Evolutionary conservation across 2,329 filamentous ascomycete species (phyloP).

Genomic region (Aspergillus ibericus): DNA sequence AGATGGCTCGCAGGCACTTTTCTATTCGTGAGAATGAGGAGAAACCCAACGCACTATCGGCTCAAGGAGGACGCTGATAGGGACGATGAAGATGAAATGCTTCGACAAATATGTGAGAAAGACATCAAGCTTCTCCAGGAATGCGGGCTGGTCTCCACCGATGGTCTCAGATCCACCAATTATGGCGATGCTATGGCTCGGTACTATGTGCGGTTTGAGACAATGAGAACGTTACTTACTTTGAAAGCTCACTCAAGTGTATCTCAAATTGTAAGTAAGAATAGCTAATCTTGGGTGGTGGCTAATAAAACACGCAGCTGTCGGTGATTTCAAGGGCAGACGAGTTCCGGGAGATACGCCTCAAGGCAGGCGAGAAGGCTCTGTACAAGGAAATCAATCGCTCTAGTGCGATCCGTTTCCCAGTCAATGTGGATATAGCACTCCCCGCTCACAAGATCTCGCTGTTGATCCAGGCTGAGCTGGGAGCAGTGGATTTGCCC

Average conservation of each 20-base stretch:
- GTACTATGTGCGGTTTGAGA: constrained; percentile 77
- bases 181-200: constrained; percentile 79
- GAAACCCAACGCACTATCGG: constrained; percentile 71
- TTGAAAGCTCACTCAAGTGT: constrained; percentile 62
- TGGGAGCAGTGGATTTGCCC: constrained; percentile 66
- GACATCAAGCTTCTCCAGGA: constrained; percentile 67
- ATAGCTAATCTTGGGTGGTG: neutral
- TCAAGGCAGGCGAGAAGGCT: constrained; percentile 68
- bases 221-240: constrained; percentile 69
- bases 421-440: constrained; percentile 67
- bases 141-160: constrained; percentile 55
- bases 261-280: constrained; percentile 62
- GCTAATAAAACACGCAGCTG: constrained; percentile 52
- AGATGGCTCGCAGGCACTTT: constrained; percentile 78
- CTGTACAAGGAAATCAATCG: constrained; percentile 73
- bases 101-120: constrained; percentile 69
- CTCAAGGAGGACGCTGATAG: constrained; percentile 56
- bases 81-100: constrained; percentile 59
- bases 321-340: constrained; percentile 64
- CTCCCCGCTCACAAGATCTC: constrained; percentile 72
- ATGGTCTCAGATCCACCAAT: constrained; percentile 62
- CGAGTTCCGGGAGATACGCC: constrained; percentile 71
- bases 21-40: constrained; percentile 69
- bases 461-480: constrained; percentile 71
- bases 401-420: constrained; percentile 66